Conservation (phyloP, 805 yeast species). For the Hanseniaspora mollemarum region DNA sequence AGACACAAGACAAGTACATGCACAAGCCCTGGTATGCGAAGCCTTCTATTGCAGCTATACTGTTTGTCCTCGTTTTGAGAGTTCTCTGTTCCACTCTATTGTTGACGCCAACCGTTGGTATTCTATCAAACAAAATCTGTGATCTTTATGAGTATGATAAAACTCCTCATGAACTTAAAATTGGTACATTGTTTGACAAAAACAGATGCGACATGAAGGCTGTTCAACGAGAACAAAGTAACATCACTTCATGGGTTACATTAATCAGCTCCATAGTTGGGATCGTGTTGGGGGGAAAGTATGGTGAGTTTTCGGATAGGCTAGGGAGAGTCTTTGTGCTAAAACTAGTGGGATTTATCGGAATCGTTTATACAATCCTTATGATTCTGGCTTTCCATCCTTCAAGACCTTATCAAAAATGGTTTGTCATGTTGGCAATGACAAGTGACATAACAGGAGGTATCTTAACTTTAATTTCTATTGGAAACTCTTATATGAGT, state of each 20-base stretch:
- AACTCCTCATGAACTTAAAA: constrained; percentile 23
- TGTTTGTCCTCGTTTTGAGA: constrained; percentile 33
- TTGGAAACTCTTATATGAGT: constrained; percentile 57
- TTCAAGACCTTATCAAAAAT: constrained; percentile 31
- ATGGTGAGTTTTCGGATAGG: constrained; percentile 54
- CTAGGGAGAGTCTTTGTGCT: constrained; percentile 49
- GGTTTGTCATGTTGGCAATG: constrained; percentile 35
- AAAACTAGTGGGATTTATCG: constrained; percentile 26
- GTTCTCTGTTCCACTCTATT: constrained; percentile 35
- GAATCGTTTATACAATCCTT: constrained; percentile 21
- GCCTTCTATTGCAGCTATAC: constrained; percentile 46
- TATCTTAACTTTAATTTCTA: constrained; percentile 40
- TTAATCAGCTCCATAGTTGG: constrained; percentile 37
- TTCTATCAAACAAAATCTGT: constrained; percentile 35
- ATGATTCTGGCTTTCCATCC: constrained; percentile 27
- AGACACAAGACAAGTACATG: constrained; percentile 37
- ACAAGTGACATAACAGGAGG: constrained; percentile 53
- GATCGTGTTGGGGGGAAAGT: constrained; percentile 46
- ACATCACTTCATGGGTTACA: constrained; percentile 37
- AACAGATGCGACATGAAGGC: constrained; percentile 30
- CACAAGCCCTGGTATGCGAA: constrained; percentile 42
- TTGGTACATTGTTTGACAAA: constrained; percentile 20
- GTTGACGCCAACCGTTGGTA: constrained; percentile 32
- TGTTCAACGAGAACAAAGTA: constrained; percentile 39
- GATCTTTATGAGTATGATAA: constrained; percentile 28